These are phyloP conservation scores for Rhodotorula sphaerocarpa DNA, from an alignment of 768 basidiomycete genomes.

Conservation along the genomic window DNA sequence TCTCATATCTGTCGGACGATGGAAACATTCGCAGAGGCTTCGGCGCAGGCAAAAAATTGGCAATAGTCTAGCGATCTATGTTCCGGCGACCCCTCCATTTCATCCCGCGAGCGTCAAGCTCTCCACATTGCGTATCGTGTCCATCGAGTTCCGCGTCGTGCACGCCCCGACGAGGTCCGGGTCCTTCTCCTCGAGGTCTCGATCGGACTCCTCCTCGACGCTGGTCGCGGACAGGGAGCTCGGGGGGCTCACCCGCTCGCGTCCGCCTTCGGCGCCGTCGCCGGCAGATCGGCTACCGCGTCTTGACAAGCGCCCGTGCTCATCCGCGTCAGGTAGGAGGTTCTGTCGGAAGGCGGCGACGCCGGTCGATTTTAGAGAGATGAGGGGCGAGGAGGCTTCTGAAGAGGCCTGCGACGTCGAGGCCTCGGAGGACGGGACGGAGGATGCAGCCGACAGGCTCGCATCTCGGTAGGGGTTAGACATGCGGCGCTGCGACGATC, in stretches of 20 bases:
- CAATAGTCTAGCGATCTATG: too few species aligned
- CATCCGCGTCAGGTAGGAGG: neutral
- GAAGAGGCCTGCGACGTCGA: neutral
- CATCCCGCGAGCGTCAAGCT: neutral
- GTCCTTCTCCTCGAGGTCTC: neutral
- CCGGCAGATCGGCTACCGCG: neutral
- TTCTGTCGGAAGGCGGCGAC: neutral
- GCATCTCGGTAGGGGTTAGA: neutral
- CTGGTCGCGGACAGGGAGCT: constrained; percentile 1
- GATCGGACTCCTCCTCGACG: neutral
- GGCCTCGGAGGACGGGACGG: neutral
- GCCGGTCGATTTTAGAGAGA: neutral
- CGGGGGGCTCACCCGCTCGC: neutral
- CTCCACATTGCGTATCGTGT: neutral
- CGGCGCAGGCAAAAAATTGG: too few species aligned
- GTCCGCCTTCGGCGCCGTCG: neutral
- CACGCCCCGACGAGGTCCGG: neutral
- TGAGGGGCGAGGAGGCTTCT: neutral
- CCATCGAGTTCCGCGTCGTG: neutral
- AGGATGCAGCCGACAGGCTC: neutral
- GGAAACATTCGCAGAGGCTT: too few species aligned
- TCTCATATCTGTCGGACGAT: too few species aligned
- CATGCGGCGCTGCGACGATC: neutral
- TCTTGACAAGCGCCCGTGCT: too few species aligned
- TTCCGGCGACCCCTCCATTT: too few species aligned